Conservation (phyloP, 2,329 filamentous ascomycete genomes). For the Penicillium sp. region DNA sequence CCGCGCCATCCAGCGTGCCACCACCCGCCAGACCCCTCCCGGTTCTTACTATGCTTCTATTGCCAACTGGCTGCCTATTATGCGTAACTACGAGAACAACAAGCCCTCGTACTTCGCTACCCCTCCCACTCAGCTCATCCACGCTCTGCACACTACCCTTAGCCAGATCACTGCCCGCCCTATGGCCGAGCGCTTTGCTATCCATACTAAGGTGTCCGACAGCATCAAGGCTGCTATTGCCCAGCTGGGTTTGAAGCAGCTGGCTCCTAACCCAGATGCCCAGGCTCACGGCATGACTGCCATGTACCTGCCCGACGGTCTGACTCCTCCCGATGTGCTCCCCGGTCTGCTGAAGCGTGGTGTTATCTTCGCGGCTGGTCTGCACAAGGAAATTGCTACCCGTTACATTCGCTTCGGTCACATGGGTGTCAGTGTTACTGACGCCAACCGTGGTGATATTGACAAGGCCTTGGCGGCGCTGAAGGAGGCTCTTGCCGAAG, state of each 20-base stretch:
- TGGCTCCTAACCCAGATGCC: conserved; percentile 80
- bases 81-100: conserved; percentile 98
- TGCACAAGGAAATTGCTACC: conserved; percentile 91
- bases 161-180: conserved; percentile 80
- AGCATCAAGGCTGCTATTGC: conserved; percentile 81
- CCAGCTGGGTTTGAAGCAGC: conserved; percentile 80
- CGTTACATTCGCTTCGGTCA: conserved; percentile 96
- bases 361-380: conserved; percentile 88
- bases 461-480: conserved; percentile 79
- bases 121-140: conserved; percentile 88
- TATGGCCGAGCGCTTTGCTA: conserved; percentile 77
- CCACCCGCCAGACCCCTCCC: conserved; percentile 76
- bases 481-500: conserved; percentile 71
- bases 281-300: conserved; percentile 98
- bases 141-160: conserved; percentile 85
- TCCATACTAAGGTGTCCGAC: conserved; percentile 75
- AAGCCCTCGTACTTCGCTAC: conserved; percentile 98
- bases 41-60: conserved; percentile 92
- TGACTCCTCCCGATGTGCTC: conserved; percentile 78
- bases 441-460: conserved; percentile 75
- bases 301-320: conserved; percentile 84
- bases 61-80: conserved; percentile 97
- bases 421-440: conserved; percentile 92
- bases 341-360: conserved; percentile 82
- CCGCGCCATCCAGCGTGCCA: conserved; percentile 76